phyloP scores from a whole-genome alignment of 179 eudicot species.

The Carnegiea gigantea region DNA sequence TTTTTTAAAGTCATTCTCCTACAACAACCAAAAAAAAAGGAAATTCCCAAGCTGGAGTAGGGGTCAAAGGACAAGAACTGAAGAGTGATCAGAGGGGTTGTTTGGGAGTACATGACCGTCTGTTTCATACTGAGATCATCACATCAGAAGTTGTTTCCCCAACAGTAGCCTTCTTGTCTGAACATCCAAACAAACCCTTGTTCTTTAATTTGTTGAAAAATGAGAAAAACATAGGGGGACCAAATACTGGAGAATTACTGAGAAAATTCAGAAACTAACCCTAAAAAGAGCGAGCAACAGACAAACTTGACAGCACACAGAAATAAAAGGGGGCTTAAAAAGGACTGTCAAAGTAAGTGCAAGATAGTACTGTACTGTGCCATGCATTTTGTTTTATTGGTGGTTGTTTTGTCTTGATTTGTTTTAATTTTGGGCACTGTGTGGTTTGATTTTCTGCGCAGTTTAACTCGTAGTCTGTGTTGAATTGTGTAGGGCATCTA shows the following conservation, averaged over 20 bases:
- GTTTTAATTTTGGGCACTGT: background rate
- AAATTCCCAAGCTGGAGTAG: too few species aligned
- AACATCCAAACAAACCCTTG: constrained; percentile 1
- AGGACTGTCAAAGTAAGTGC: background rate
- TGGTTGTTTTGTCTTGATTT: background rate
- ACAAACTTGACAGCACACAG: background rate
- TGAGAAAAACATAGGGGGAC: background rate
- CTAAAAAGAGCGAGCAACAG: background rate
- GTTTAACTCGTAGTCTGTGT: background rate
- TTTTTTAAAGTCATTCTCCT: too few species aligned
- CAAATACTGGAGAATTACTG: background rate
- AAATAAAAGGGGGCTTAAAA: background rate
- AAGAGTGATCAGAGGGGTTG: background rate
- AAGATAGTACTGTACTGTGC: background rate
- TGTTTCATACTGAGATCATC: background rate
- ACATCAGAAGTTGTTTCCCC: constrained; percentile 7
- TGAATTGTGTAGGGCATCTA: background rate
- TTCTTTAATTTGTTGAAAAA: background rate
- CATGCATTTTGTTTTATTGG: too few species aligned
- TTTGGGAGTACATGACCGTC: background rate
- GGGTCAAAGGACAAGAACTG: background rate
- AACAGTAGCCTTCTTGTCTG: background rate
- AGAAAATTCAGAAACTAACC: background rate
- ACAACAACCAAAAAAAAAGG: too few species aligned
- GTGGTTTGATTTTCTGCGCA: background rate